These are phyloP conservation scores for Mucor indicus DNA, from an alignment of 371 early-diverging fungal genomes.

Conservation along the genomic window DNA sequence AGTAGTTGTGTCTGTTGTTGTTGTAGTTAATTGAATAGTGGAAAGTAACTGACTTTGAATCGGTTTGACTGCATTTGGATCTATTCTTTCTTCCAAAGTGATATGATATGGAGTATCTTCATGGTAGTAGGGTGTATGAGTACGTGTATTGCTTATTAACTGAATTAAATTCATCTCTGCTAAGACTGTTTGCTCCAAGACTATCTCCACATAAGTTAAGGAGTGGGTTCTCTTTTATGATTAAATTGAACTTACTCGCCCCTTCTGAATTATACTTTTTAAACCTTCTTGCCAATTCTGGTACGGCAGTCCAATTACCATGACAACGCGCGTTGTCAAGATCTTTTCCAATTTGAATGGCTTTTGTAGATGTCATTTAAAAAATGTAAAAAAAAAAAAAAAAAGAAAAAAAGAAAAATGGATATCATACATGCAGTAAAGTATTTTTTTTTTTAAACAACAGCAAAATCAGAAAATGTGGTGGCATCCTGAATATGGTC, in stretches of 20 bases:
- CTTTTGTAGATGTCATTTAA: slow-evolving; percentile 25
- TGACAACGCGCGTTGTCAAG: slow-evolving; percentile 53
- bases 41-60: slow-evolving; percentile 26
- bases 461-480: no score
- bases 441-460: no score
- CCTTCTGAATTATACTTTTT: slow-evolving; percentile 60
- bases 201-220: slow-evolving; percentile 9
- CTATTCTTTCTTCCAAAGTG: slow-evolving; percentile 21
- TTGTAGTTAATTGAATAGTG: slow-evolving; percentile 17
- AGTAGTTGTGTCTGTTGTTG: background rate
- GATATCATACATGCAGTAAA: no score
- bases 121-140: slow-evolving; percentile 8
- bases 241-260: slow-evolving; percentile 35
- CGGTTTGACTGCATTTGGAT: slow-evolving; percentile 19
- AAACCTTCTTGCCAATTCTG: slow-evolving; percentile 60
- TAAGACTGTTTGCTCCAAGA: slow-evolving; percentile 43
- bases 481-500: no score
- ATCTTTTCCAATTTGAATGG: slow-evolving; percentile 37
- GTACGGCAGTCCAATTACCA: slow-evolving; percentile 49
- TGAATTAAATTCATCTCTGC: slow-evolving; percentile 35
- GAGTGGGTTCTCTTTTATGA: background rate
- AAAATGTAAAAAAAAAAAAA: no score
- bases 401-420: no score
- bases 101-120: slow-evolving; percentile 29
- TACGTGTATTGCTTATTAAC: slow-evolving; percentile 3